These are phyloP conservation scores for Vinca minor DNA, from an alignment of 257 asterid species.

Conservation along the genomic window DNA sequence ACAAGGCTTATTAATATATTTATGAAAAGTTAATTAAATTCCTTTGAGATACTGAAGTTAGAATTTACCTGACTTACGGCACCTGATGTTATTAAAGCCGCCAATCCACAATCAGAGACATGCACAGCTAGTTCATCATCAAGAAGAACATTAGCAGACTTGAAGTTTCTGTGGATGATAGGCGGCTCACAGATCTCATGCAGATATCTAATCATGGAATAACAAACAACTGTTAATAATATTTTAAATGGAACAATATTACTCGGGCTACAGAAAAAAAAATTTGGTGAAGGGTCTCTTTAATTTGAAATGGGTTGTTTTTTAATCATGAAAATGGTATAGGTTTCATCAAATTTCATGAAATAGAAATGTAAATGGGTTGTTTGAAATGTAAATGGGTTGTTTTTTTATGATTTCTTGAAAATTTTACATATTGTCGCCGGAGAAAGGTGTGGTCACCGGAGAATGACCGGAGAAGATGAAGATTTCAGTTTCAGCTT, in stretches of 20 bases:
- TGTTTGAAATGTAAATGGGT: too few species aligned
- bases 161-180: conserved; percentile 85
- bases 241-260: not conserved
- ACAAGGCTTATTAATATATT: not conserved
- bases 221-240: conserved; percentile 9
- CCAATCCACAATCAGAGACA: conserved; percentile 93
- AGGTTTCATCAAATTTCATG: too few species aligned
- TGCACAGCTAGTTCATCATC: conserved; percentile 78
- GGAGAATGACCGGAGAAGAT: too few species aligned
- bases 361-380: too few species aligned
- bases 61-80: conserved; percentile 72
- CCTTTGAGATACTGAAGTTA: conserved; percentile 10
- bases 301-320: too few species aligned
- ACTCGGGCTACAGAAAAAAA: not conserved
- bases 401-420: too few species aligned
- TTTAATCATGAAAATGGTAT: too few species aligned
- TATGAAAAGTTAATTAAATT: not conserved
- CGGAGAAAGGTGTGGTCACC: too few species aligned
- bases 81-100: conserved; percentile 69
- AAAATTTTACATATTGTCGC: too few species aligned
- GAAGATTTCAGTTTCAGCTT: too few species aligned
- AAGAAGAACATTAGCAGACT: conserved; percentile 80
- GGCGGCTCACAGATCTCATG: conserved; percentile 92
- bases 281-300: too few species aligned
- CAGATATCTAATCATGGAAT: conserved; percentile 57